Base-by-base conservation (phyloP, 768 basidiomycete genomes). In the Lactifluus echinatus region DNA sequence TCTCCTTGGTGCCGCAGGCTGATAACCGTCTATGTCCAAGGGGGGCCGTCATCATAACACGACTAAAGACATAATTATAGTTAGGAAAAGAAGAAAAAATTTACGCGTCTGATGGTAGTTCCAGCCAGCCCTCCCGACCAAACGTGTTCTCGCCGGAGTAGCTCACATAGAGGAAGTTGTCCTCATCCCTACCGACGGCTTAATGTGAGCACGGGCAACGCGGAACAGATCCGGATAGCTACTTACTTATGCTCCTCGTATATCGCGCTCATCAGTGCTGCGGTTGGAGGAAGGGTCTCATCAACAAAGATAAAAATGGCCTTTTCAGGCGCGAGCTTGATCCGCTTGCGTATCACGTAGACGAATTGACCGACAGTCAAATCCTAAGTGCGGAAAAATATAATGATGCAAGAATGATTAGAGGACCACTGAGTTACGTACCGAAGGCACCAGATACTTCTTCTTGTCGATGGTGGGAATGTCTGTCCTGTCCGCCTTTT, bases 381-480 rank as follows among this genome's bases (percentile, higher is more conserved):
- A 74, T 97, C 93, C 93, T 97, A 64, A 29, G 36, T 24, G 36
- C 19, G 14, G 33, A 6, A 24, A n/a, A 23, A 40, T 15, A 17
- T n/a, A 4, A 8, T n/a, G 23, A 23, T 15, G 29, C 17, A 34
- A 23, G 31, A n/a, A 36, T 50, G 28, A 53, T 64, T 7, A 64
- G 55, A 43, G 24, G 42, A 21, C 48, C 42, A 71, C 2, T 31
- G 42, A 10, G 56, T 88, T n/a, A 66, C 60, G 44, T 67, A 95
- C 95, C 54, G 93, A 94, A 43, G 96, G 96, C 10, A 99, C 96
- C 52, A 99, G 79, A 66, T 99, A 99, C 79, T 99, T 99, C 93
- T 99, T 98, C 89, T 99, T 99, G 80, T 99, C 96, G 70, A 99
- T 97, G 28, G 93, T 94, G 0, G 94, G 91, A 71, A 99, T 98